These are phyloP conservation scores for Cytospora chrysosperma DNA, from an alignment of 2,329 filamentous ascomycete species.

Conservation along the genomic window DNA sequence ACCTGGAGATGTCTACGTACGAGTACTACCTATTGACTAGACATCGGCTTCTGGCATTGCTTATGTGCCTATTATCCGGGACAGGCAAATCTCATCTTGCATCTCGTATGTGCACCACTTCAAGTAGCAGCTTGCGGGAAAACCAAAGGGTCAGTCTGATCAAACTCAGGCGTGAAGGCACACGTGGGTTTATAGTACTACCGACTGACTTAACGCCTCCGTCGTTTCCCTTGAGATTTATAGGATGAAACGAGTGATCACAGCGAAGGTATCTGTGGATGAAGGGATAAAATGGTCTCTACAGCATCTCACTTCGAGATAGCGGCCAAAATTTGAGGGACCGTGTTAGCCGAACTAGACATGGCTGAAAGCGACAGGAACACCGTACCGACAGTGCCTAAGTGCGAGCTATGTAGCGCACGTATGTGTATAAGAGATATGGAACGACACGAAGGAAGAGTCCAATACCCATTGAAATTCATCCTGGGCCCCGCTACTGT, in stretches of 20 bases:
- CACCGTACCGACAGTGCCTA: not conserved
- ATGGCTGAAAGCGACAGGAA: conserved; percentile 4
- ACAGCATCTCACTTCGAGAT: not conserved
- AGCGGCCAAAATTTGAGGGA: not conserved
- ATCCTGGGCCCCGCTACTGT: not conserved
- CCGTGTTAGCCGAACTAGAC: too few relatives aligned
- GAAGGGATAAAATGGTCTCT: not conserved
- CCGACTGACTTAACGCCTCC: not conserved
- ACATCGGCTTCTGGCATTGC: not conserved
- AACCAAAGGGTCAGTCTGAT: not conserved
- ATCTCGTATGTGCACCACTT: not conserved
- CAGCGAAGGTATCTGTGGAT: too few relatives aligned
- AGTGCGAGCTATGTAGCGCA: too few relatives aligned
- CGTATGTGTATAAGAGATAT: not conserved
- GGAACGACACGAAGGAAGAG: not conserved
- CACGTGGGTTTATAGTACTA: not conserved
- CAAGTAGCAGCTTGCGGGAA: conserved; percentile 9
- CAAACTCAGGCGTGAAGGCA: not conserved
- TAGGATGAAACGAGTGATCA: too few relatives aligned
- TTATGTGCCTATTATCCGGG: not conserved
- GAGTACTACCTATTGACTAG: too few relatives aligned
- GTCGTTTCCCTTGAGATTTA: too few relatives aligned
- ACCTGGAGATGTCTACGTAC: too few relatives aligned
- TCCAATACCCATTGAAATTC: not conserved
- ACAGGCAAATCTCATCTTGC: conserved; percentile 1